phyloP scores from a whole-genome alignment of 805 yeast species.

The Zygosaccharomyces bailii region DNA sequence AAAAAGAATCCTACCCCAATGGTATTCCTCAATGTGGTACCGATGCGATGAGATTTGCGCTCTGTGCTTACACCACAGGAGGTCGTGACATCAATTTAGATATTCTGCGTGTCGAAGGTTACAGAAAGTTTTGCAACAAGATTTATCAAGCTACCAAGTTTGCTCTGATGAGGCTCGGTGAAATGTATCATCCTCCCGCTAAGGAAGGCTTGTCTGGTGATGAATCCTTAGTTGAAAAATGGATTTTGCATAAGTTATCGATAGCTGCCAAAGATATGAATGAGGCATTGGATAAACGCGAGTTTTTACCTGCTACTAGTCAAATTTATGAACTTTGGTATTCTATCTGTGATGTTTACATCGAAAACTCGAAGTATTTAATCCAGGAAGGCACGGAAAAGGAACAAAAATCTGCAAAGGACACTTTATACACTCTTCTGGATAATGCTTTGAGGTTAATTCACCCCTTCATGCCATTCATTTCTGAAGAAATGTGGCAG shows the following conservation, averaged over 20 bases:
- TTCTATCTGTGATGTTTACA: slow-evolving; percentile 94
- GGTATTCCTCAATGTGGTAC: slow-evolving; percentile 99
- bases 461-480: slow-evolving; percentile 97
- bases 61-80: slow-evolving; percentile 98
- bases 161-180: slow-evolving; percentile 88
- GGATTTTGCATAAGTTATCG: slow-evolving; percentile 89
- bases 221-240: slow-evolving; percentile 89
- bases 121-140: slow-evolving; percentile 99
- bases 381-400: slow-evolving; percentile 85
- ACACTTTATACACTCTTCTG: slow-evolving; percentile 87
- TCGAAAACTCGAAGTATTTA: slow-evolving; percentile 92
- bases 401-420: slow-evolving; percentile 87
- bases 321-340: slow-evolving; percentile 93
- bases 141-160: slow-evolving; percentile 98
- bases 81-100: slow-evolving; percentile 97
- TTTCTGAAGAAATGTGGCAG: slow-evolving; percentile 99
- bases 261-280: slow-evolving; percentile 62
- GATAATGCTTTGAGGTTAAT: slow-evolving; percentile 88
- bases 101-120: slow-evolving; percentile 95
- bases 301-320: slow-evolving; percentile 83
- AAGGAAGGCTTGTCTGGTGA: slow-evolving; percentile 61
- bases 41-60: slow-evolving; percentile 95
- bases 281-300: slow-evolving; percentile 72
- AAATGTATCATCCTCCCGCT: slow-evolving; percentile 78
- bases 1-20: slow-evolving; percentile 82